Conservation (phyloP, 805 yeast genomes). For the Candida sakaeoensis region DNA sequence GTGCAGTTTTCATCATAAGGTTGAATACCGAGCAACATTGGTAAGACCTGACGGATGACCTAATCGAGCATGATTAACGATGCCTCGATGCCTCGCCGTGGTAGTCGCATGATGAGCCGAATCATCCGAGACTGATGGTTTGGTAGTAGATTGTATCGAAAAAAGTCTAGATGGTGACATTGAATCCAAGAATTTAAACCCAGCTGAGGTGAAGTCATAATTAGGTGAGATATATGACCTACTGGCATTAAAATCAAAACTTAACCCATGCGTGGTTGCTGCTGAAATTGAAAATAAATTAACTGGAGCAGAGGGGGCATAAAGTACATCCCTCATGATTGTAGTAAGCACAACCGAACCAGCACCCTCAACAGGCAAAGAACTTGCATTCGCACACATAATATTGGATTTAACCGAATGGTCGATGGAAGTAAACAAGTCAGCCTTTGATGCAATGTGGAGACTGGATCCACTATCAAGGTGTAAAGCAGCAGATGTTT, state of each 20-base stretch:
- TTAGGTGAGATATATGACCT: background rate
- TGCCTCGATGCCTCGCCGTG: background rate
- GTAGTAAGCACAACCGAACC: background rate
- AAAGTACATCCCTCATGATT: background rate
- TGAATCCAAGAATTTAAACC: background rate
- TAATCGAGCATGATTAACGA: background rate
- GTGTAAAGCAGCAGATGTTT: background rate
- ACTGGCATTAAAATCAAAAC: background rate
- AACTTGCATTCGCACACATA: background rate
- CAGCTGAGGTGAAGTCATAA: background rate
- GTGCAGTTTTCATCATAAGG: background rate
- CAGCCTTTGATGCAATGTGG: background rate
- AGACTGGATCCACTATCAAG: background rate
- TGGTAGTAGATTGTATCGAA: background rate
- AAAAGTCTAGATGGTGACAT: background rate
- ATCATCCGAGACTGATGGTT: background rate
- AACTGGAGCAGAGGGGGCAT: background rate
- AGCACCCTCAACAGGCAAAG: background rate
- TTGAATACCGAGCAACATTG: background rate
- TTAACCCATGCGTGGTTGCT: background rate
- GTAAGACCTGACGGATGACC: background rate
- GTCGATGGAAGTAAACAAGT: background rate
- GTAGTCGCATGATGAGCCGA: background rate
- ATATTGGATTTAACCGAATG: background rate
- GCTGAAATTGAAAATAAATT: background rate